These are phyloP conservation scores for thale cress (Arabidopsis thaliana) DNA, from an alignment of 345 rosid genomes.

Conservation along the genomic window DNA sequence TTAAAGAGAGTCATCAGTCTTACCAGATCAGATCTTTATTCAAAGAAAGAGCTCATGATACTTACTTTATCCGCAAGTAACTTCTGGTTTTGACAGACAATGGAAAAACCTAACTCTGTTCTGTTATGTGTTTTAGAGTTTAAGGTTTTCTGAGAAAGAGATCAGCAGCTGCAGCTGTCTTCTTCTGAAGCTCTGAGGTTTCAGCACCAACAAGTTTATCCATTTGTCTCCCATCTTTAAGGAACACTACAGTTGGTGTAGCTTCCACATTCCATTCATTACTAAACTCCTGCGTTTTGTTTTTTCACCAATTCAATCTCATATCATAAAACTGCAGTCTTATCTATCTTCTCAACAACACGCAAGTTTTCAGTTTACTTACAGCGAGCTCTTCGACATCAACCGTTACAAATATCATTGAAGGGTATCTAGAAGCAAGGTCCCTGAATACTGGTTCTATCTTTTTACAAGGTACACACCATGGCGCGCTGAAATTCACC, in stretches of 20 bases:
- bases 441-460: constrained; percentile 56
- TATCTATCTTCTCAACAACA: constrained; percentile 16
- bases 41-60: not conserved
- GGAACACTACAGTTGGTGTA: constrained; percentile 70
- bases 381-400: constrained; percentile 72
- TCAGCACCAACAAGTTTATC: constrained; percentile 78
- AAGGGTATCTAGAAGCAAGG: constrained; percentile 65
- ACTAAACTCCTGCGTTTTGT: constrained; percentile 61
- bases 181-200: constrained; percentile 65
- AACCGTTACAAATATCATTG: constrained; percentile 58
- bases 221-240: constrained; percentile 63
- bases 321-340: not conserved
- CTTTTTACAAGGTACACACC: constrained; percentile 71
- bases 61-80: constrained; percentile 43
- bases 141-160: constrained; percentile 24
- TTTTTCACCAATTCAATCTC: constrained; percentile 21
- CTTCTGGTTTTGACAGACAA: constrained; percentile 23
- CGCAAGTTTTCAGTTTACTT: constrained; percentile 41
- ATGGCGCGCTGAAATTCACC: constrained; percentile 66
- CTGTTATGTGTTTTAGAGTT: constrained; percentile 16
- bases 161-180: constrained; percentile 54
- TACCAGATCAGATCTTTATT: not conserved
- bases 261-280: constrained; percentile 68
- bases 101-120: constrained; percentile 24
- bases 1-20: not conserved